Evolutionary conservation across 805 yeast genomes (phyloP).

Genomic region (Candida chilensis): DNA sequence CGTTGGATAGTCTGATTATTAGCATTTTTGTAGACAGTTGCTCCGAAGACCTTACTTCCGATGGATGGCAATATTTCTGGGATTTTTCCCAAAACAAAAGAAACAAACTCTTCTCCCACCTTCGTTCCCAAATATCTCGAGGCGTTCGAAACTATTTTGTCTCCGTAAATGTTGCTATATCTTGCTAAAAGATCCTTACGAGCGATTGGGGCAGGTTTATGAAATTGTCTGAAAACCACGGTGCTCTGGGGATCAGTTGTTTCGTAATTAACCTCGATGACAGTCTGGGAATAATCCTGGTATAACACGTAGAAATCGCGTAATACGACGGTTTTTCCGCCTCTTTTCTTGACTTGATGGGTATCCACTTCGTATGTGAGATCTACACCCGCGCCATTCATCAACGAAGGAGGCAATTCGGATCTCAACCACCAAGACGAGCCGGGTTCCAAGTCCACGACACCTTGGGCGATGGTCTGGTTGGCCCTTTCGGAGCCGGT

Average conservation of each 20-base stretch:
- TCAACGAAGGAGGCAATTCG: slow-evolving; percentile 46
- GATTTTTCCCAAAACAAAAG: slow-evolving; percentile 21
- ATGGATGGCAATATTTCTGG: slow-evolving; percentile 44
- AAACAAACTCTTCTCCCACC: slow-evolving; percentile 19
- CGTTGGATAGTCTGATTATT: slow-evolving; percentile 31
- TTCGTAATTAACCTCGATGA: slow-evolving; percentile 51
- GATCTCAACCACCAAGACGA: slow-evolving; percentile 63
- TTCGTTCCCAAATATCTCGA: slow-evolving; percentile 21
- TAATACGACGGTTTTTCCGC: slow-evolving; percentile 34
- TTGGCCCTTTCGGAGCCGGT: neutral
- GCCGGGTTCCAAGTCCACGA: slow-evolving; percentile 19
- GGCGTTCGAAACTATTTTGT: slow-evolving; percentile 27
- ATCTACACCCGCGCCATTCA: slow-evolving; percentile 32
- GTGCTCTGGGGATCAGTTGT: slow-evolving; percentile 43
- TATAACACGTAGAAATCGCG: slow-evolving; percentile 67
- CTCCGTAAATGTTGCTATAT: slow-evolving; percentile 43
- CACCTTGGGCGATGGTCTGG: slow-evolving; percentile 8
- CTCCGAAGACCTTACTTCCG: slow-evolving; percentile 67
- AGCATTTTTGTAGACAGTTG: slow-evolving; percentile 48
- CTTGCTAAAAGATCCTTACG: slow-evolving; percentile 39
- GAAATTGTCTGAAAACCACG: slow-evolving; percentile 22
- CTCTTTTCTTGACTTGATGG: slow-evolving; percentile 44
- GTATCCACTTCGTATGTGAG: slow-evolving; percentile 61
- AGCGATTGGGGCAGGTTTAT: slow-evolving; percentile 33
- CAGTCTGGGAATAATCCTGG: slow-evolving; percentile 62